Evolutionary conservation across 2,329 filamentous ascomycete genomes (phyloP).

Genomic region (Verticillium tricorpus): DNA sequence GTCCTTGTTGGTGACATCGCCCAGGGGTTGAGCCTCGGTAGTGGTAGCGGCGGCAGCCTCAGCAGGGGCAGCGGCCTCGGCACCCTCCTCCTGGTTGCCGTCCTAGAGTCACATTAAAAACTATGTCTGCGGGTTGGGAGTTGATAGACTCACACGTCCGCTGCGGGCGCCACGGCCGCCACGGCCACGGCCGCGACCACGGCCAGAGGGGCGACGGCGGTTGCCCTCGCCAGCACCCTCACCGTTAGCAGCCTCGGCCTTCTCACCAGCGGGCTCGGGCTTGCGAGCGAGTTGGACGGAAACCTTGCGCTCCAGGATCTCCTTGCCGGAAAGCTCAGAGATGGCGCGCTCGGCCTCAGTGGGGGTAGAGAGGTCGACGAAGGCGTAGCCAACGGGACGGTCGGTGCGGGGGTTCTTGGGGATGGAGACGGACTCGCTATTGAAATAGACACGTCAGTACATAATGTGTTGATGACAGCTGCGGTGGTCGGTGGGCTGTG

Average conservation of each 20-base stretch:
- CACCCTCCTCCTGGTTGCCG: slow-evolving; percentile 39
- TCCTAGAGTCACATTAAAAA: slow-evolving; percentile 18
- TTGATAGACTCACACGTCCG: slow-evolving; percentile 41
- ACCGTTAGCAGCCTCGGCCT: slow-evolving; percentile 68
- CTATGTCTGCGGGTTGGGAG: slow-evolving; percentile 4
- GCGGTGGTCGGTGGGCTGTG: neutral
- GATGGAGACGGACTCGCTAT: slow-evolving; percentile 96
- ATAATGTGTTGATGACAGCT: neutral
- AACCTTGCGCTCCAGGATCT: slow-evolving; percentile 97
- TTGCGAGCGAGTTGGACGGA: slow-evolving; percentile 98
- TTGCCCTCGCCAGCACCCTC: slow-evolving; percentile 68
- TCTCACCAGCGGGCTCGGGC: slow-evolving; percentile 80
- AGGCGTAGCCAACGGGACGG: slow-evolving; percentile 97
- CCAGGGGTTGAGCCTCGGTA: slow-evolving; percentile 53
- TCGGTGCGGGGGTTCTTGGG: slow-evolving; percentile 99
- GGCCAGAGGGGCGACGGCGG: slow-evolving; percentile 58
- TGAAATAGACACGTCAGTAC: neutral
- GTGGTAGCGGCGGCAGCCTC: slow-evolving; percentile 41
- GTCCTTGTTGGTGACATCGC: slow-evolving; percentile 56
- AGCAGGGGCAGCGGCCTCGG: slow-evolving; percentile 27
- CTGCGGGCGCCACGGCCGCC: slow-evolving; percentile 63
- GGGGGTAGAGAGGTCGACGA: slow-evolving; percentile 94
- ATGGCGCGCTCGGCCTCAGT: slow-evolving; percentile 95
- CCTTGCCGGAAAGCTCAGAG: slow-evolving; percentile 90
- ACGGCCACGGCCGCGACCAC: slow-evolving; percentile 64